Evolutionary conservation across 2,329 filamentous ascomycete species (phyloP), one percentile per base, ranked within the genome.

Genomic region (Fusarium mexicanum): DNA sequence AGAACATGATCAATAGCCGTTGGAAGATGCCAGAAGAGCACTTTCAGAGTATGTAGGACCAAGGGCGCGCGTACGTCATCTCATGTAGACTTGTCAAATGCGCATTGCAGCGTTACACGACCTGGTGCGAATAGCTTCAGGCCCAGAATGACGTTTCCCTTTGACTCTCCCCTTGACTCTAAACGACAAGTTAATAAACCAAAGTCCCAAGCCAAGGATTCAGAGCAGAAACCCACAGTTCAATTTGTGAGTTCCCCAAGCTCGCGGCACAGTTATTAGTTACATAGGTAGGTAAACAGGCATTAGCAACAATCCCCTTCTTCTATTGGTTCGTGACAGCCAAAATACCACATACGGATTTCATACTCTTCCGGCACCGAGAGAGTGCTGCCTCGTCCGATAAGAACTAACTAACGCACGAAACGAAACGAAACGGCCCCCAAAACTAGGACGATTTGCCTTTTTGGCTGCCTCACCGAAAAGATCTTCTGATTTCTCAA

Each of bases 381-480:
- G 41, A 5, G 29, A 53, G 22, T 65, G 60, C 43, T 61, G 64
- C 48, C 47, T 47, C 31, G 59, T 62, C 57, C 57, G 37, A 41
- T 41, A 55, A 31, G 35, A 47, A 12, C 46, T 48, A 48, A 47
- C 3, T 17, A 20, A 22, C 35, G 14, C 24, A 54, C 11, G 51
- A 37, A 59, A 63, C 41, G 51, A 37, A 59, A 63, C 41, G 72
- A 35, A 59, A 71, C 41, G 72, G 72, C 72, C 72, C 72, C 72
- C 72, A 74, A 43, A 18, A 12, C 44, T 59, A 69, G 64, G 59
- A 53, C 43, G 44, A 59, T 67, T 6, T 73, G 54, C 50, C 43
- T 71, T 33, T 31, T 33, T 50, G 69, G 72, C 70, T 75, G 73
- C 72, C 73, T 75, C 73, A 38, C 50, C 40, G 41, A 38, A 63